Evolutionary conservation across 108 stramenopile species (phyloP).

Genomic region (Cyclotella sp.): DNA sequence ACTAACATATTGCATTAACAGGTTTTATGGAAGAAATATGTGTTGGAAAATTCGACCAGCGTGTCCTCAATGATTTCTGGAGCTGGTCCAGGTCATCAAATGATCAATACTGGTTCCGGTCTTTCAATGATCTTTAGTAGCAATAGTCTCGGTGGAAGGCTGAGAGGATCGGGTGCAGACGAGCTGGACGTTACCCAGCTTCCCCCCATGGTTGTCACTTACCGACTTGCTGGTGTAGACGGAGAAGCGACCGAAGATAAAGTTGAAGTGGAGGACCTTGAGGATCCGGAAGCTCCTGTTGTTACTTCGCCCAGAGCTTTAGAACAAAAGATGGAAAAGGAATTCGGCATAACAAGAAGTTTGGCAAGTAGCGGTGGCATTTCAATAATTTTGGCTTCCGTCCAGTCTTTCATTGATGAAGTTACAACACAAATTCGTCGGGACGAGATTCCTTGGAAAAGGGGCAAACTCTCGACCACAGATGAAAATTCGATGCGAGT

Average conservation of each 20-base stretch:
- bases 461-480: not conserved
- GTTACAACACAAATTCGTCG: slow-evolving; percentile 69
- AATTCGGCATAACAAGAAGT: slow-evolving; percentile 75
- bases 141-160: slow-evolving; percentile 31
- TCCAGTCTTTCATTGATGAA: slow-evolving; percentile 60
- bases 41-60: slow-evolving; percentile 48
- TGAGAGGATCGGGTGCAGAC: slow-evolving; percentile 14
- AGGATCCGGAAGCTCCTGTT: slow-evolving; percentile 75
- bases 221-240: slow-evolving; percentile 85
- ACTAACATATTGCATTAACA: not conserved
- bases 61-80: slow-evolving; percentile 63
- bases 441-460: slow-evolving; percentile 59
- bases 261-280: slow-evolving; percentile 60
- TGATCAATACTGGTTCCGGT: slow-evolving; percentile 61
- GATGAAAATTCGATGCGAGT: slow-evolving; percentile 49
- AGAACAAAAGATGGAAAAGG: slow-evolving; percentile 73
- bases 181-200: slow-evolving; percentile 9
- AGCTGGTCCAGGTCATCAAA: slow-evolving; percentile 53
- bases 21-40: slow-evolving; percentile 73
- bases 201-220: slow-evolving; percentile 63
- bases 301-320: slow-evolving; percentile 45
- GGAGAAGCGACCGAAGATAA: slow-evolving; percentile 92
- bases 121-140: slow-evolving; percentile 76
- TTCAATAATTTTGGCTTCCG: slow-evolving; percentile 64
- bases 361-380: slow-evolving; percentile 62